A percentile compares a stretch with the other conserved stretches of the same genome.
These are phyloP conservation scores for Fusarium nisikadoi DNA, from an alignment of 2,329 filamentous ascomycete species.

Conservation along the genomic window DNA sequence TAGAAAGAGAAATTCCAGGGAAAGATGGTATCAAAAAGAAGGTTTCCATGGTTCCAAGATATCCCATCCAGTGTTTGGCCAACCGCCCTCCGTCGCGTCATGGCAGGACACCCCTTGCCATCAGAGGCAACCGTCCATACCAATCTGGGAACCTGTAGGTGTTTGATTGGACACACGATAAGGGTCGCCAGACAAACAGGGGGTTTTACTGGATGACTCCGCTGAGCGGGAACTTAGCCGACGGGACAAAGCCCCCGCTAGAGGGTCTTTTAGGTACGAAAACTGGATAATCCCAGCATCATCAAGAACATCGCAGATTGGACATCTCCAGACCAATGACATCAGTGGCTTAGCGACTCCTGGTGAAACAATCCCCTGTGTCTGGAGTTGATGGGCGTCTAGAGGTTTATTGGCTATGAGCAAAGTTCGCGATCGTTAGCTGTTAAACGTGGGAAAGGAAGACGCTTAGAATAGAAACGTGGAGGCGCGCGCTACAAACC, in stretches of 20 bases:
- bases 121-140: not conserved
- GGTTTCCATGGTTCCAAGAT: slow-evolving; percentile 32
- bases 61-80: slow-evolving; percentile 23
- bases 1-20: not conserved
- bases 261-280: not conserved
- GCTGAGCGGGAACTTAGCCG: slow-evolving; percentile 2
- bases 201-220: not conserved
- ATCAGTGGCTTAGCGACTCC: too few species aligned
- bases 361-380: too few species aligned
- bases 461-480: too few species aligned
- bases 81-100: slow-evolving; percentile 32
- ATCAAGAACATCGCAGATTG: too few species aligned
- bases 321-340: too few species aligned
- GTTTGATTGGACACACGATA: not conserved
- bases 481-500: too few species aligned
- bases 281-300: not conserved
- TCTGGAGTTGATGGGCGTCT: too few species aligned
- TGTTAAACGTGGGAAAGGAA: too few species aligned
- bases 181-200: not conserved
- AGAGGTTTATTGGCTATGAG: too few species aligned
- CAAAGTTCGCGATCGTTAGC: too few species aligned
- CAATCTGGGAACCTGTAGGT: not conserved
- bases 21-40: not conserved
- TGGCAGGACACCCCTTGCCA: slow-evolving; percentile 27
- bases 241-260: not conserved